Conservation (phyloP, 495 filamentous ascomycete genomes). For the Penicillium lividum region DNA sequence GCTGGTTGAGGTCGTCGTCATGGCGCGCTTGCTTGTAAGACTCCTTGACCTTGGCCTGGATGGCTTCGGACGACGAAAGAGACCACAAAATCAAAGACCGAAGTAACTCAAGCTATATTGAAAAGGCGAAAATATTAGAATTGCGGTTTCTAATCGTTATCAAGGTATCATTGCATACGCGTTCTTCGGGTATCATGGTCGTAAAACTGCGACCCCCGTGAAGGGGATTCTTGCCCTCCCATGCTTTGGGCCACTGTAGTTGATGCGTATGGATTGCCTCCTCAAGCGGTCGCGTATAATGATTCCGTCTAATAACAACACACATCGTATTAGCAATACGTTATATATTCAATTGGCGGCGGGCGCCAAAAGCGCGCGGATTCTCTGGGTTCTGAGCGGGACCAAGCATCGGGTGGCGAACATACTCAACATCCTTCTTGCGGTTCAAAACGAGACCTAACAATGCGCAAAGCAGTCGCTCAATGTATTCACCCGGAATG, state of each 20-base stretch:
- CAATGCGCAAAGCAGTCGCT: slow-evolving; percentile 85
- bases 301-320: slow-evolving; percentile 42
- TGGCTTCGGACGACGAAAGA: slow-evolving; percentile 81
- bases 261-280: slow-evolving; percentile 86
- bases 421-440: slow-evolving; percentile 98
- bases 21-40: slow-evolving; percentile 88
- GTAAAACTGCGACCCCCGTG: slow-evolving; percentile 75
- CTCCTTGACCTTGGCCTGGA: slow-evolving; percentile 77
- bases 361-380: slow-evolving; percentile 16
- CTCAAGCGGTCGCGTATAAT: slow-evolving; percentile 90
- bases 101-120: slow-evolving; percentile 71
- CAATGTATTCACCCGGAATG: slow-evolving; percentile 78
- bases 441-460: slow-evolving; percentile 86
- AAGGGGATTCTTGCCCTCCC: slow-evolving; percentile 84
- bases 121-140: slow-evolving; percentile 24
- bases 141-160: neutral
- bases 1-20: slow-evolving; percentile 90
- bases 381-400: slow-evolving; percentile 12
- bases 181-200: slow-evolving; percentile 73
- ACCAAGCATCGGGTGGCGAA: slow-evolving; percentile 33
- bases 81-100: slow-evolving; percentile 85
- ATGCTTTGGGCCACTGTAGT: slow-evolving; percentile 84
- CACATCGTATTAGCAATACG: slow-evolving; percentile 15
- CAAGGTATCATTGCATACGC: slow-evolving; percentile 56
- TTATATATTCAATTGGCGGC: slow-evolving; percentile 14